These are phyloP conservation scores for Musa troglodytarum DNA, from an alignment of 176 grass and related monocot species.

Conservation along the genomic window DNA sequence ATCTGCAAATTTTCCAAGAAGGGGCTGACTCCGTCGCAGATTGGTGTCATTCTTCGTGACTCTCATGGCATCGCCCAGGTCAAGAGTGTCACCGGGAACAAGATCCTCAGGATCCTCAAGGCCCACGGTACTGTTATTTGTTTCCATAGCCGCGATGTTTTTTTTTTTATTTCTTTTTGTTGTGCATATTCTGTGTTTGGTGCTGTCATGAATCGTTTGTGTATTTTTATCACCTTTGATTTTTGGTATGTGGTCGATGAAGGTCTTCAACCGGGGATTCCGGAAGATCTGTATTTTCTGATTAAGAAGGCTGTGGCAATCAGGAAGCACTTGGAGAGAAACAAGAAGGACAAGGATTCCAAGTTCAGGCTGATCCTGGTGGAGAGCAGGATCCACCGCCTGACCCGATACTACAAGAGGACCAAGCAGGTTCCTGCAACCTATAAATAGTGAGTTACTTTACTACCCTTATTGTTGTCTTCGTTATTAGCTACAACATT, in stretches of 20 bases:
- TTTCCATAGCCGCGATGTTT: too few relatives aligned
- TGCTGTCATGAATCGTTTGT: too few relatives aligned
- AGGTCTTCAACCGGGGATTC: neutral
- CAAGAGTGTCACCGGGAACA: neutral
- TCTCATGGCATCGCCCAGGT: neutral
- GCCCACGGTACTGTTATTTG: neutral
- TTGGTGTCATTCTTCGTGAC: constrained; percentile 2
- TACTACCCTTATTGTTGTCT: too few relatives aligned
- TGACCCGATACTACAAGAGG: neutral
- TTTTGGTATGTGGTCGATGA: neutral
- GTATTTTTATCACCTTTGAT: neutral
- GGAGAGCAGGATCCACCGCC: neutral
- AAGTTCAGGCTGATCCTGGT: constrained; percentile 1
- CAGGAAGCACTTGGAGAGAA: neutral
- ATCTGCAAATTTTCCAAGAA: neutral
- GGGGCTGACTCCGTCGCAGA: neutral
- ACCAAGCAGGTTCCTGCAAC: neutral
- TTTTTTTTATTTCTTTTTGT: neutral
- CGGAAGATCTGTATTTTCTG: neutral
- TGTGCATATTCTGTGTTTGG: neutral
- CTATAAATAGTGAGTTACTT: neutral
- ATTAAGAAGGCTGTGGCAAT: constrained; percentile 4
- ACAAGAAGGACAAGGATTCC: neutral
- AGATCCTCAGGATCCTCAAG: constrained; percentile 1
- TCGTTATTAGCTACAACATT: too few relatives aligned